phyloP scores from a whole-genome alignment of 2,329 filamentous ascomycete genomes.

The Sordariomycetes sp. region DNA sequence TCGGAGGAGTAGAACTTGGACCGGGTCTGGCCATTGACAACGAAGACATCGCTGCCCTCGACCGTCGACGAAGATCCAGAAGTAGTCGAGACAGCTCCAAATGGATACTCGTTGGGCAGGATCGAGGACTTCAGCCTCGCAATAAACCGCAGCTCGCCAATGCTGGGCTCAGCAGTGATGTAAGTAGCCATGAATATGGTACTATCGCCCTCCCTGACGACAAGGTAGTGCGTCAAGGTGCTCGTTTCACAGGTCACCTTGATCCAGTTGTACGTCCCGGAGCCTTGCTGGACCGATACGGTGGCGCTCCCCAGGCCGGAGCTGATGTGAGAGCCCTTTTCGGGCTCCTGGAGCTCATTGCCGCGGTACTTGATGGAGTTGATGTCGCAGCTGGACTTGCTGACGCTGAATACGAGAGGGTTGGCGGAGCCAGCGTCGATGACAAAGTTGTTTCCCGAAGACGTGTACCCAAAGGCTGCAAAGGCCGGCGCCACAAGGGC shows the following conservation, averaged over 20 bases:
- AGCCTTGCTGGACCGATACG: conserved; percentile 34
- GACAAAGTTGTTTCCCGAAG: conserved; percentile 28
- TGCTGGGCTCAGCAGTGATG: conserved; percentile 43
- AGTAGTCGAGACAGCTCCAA: conserved; percentile 46
- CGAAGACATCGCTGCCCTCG: conserved; percentile 50
- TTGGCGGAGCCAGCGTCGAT: conserved; percentile 39
- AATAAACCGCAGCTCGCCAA: conserved; percentile 57
- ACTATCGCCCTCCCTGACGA: conserved; percentile 50
- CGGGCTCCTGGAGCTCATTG: conserved; percentile 46
- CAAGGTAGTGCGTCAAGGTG: conserved; percentile 56
- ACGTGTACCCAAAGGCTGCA: conserved; percentile 32
- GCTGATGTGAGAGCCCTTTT: conserved; percentile 43
- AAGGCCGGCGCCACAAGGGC: conserved; percentile 13
- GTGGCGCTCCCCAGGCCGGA: conserved; percentile 50
- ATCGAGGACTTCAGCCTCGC: conserved; percentile 44
- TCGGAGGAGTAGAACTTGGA: conserved; percentile 63
- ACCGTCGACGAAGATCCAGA: conserved; percentile 37
- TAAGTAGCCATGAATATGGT: conserved; percentile 54
- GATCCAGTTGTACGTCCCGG: conserved; percentile 43
- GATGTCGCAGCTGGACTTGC: conserved; percentile 49
- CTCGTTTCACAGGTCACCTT: conserved; percentile 52
- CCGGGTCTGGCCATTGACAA: conserved; percentile 52
- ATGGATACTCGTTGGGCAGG: conserved; percentile 43
- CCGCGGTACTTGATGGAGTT: conserved; percentile 53
- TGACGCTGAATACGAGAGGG: conserved; percentile 40